Evolutionary conservation across 2,329 filamentous ascomycete genomes (phyloP), one percentile per base, ranked within the genome.

Genomic region (Aspergillus sclerotialis): DNA sequence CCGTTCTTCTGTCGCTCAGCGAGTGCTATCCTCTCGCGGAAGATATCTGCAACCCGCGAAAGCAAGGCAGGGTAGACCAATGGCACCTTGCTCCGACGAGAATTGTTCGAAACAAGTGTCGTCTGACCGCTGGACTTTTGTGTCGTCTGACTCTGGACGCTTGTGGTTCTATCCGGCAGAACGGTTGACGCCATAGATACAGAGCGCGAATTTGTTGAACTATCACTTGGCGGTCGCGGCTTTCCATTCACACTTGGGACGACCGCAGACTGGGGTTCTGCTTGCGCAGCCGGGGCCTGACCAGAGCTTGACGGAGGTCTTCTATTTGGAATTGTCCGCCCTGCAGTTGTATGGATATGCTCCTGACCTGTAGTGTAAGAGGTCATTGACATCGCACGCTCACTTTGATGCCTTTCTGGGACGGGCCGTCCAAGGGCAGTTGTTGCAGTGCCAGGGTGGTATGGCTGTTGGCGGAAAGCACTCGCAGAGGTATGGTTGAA

Each of bases 1-100:
- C 90, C 90, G 69, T 98, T 95, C 72, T 98, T 98, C 44, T 87
- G 88, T 43, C 89, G 80, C 53, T 96, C 92, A 34, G 83, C 81
- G 15, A 89, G 75, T 15, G 81, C 76, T 31, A 98, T 88, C 60
- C 90, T 82, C 50, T 93, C 86, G 33, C 86, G 80, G 63, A 98
- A 96, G 36, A 86, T 88, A 52, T 93, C 85, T 27, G 85, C 89
- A 4, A 98, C 92, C 35, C 84, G 80, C n/a, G 92, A 96, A 13
- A 98, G 70, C 30, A 96, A 68, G 23, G 92, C 92, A 15, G 92
- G 92, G 56, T 98, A 96, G 1, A 96, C 90, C 13, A 96, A 72
- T 3, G 90, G 90, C 4, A 88, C 79, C 49, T 76, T 72, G 33
- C 41, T 53, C 35, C 74, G 70, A 68, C 80, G 65, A 63, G 84